phyloP scores from a whole-genome alignment of 495 filamentous ascomycete species.

The Hypoxylon fuscum region DNA sequence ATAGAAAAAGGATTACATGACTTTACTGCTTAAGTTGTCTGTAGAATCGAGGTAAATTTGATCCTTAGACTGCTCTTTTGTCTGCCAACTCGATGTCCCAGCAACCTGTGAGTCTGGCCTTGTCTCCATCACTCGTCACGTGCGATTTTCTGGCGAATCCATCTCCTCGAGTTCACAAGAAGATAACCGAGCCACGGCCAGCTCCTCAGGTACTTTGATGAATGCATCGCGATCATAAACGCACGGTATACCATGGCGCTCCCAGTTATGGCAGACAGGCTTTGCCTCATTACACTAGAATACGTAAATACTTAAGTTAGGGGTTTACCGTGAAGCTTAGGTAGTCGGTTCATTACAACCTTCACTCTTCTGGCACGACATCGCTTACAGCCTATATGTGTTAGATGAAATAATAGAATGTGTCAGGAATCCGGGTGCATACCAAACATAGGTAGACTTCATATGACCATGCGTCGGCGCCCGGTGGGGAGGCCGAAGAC shows the following conservation, averaged over 20 bases:
- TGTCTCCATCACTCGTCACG: conserved; percentile 47
- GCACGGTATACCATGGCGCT: conserved; percentile 48
- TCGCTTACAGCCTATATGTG: conserved; percentile 45
- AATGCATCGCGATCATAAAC: conserved; percentile 38
- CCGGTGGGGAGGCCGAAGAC: background rate
- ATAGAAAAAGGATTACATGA: no score
- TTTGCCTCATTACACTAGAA: conserved; percentile 52
- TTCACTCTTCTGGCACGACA: conserved; percentile 50
- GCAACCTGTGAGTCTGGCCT: conserved; percentile 50
- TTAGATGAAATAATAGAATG: conserved; percentile 3
- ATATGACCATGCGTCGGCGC: conserved; percentile 31
- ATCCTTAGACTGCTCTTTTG: no score
- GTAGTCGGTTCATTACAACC: conserved; percentile 27
- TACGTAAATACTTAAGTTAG: background rate
- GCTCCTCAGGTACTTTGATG: conserved; percentile 6
- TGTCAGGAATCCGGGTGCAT: background rate
- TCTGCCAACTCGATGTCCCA: no score
- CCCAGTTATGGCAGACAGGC: conserved; percentile 51
- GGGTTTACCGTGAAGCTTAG: background rate
- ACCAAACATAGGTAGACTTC: conserved; percentile 39
- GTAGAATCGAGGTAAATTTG: no score
- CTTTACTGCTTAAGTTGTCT: no score
- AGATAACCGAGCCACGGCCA: conserved; percentile 4
- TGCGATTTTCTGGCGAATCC: conserved; percentile 43
- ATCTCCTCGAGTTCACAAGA: conserved; percentile 2